phyloP scores from a whole-genome alignment of 2,329 filamentous ascomycete genomes.

The Grosmannia huntii region DNA sequence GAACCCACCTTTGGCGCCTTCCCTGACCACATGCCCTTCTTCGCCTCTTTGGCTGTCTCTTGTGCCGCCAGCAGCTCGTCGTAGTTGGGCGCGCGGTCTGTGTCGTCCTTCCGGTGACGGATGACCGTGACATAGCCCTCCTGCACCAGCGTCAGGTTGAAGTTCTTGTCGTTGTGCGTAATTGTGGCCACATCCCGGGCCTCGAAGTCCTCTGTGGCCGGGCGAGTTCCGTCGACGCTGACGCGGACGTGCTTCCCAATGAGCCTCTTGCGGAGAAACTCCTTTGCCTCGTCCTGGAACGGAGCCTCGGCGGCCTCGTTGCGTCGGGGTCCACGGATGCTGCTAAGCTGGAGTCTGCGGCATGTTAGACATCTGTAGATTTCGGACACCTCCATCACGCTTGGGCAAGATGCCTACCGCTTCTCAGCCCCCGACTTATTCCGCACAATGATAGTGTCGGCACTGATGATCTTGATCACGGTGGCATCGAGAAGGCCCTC shows the following conservation, averaged over 20 bases:
- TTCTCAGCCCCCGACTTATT: conserved; percentile 78
- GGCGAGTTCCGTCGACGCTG: conserved; percentile 78
- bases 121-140: conserved; percentile 90
- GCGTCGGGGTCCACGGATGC: conserved; percentile 82
- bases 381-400: background rate
- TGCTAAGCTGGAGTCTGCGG: conserved; percentile 64
- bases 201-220: conserved; percentile 81
- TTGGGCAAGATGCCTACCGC: conserved; percentile 28
- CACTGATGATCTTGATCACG: conserved; percentile 74
- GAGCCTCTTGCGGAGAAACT: conserved; percentile 82
- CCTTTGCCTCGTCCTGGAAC: conserved; percentile 88
- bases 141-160: conserved; percentile 76
- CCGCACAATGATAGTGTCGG: conserved; percentile 78
- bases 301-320: conserved; percentile 77
- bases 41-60: conserved; percentile 69
- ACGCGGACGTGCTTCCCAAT: conserved; percentile 95
- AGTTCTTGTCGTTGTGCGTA: conserved; percentile 70
- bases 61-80: conserved; percentile 76
- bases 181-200: conserved; percentile 91
- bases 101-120: conserved; percentile 86
- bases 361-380: background rate
- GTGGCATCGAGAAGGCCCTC: conserved; percentile 62
- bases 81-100: conserved; percentile 86
- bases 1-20: conserved; percentile 58
- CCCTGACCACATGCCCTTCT: conserved; percentile 89